A percentile compares a stretch with the other conserved stretches of the same genome.
Evolutionary conservation across 345 rosid species (phyloP).

Genomic region (Psidium guajava): DNA sequence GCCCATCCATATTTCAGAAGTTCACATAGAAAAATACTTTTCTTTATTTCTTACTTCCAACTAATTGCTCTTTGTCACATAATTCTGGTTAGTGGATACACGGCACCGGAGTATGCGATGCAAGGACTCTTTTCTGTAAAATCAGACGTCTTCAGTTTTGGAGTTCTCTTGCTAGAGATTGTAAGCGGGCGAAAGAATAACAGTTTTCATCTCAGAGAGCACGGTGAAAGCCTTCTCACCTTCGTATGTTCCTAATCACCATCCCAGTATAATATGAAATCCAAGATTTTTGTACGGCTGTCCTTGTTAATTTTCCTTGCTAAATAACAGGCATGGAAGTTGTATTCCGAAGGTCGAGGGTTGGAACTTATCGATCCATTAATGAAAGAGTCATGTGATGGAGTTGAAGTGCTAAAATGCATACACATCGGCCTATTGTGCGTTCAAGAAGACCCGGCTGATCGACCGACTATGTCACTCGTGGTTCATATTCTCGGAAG

Average conservation of each 20-base stretch:
- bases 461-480: neutral
- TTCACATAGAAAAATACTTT: neutral
- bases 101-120: conserved; percentile 29
- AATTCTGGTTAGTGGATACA: conserved; percentile 12
- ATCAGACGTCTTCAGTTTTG: conserved; percentile 14
- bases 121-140: conserved; percentile 25
- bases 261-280: neutral
- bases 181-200: neutral
- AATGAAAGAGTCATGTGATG: neutral
- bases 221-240: conserved; percentile 7
- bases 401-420: neutral
- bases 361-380: neutral
- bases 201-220: neutral
- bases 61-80: neutral
- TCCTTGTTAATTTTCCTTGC: neutral
- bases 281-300: neutral
- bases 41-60: neutral
- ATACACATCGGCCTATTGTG: neutral
- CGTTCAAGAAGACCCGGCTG: neutral
- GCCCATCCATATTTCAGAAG: too few species aligned
- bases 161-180: conserved; percentile 7
- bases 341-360: neutral
- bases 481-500: neutral
- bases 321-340: neutral
- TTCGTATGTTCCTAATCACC: conserved; percentile 1